Evolutionary conservation across 2,329 filamentous ascomycete species (phyloP).

Genomic region (Xylariales sp.): DNA sequence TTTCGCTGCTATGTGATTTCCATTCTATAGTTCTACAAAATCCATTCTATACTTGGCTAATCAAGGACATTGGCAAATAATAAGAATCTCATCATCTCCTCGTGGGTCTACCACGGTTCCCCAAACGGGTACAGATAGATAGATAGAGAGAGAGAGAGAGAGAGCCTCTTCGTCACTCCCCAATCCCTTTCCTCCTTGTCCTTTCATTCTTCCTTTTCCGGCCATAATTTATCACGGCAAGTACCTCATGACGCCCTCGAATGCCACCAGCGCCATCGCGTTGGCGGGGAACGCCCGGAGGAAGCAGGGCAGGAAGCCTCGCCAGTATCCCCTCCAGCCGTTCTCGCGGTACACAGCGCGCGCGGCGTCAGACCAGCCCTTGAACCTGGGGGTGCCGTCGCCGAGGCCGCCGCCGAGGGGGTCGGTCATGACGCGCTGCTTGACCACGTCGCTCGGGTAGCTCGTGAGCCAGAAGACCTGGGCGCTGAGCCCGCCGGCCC

Average conservation of each 20-base stretch:
- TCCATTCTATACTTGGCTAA: too few relatives aligned
- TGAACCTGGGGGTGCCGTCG: constrained; percentile 66
- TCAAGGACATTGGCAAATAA: too few relatives aligned
- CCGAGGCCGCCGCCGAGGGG: constrained; percentile 67
- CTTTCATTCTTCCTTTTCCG: too few relatives aligned
- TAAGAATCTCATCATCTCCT: too few relatives aligned
- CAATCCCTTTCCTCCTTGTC: too few relatives aligned
- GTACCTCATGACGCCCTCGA: constrained; percentile 83
- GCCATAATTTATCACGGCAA: constrained; percentile 35
- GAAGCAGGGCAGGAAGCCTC: constrained; percentile 92
- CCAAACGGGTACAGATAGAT: too few relatives aligned
- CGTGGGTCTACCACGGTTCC: too few relatives aligned
- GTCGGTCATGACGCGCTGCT: constrained; percentile 97
- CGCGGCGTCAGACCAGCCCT: constrained; percentile 76
- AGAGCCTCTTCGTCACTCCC: too few relatives aligned
- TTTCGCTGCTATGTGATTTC: too few relatives aligned
- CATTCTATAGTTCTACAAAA: too few relatives aligned
- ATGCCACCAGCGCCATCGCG: constrained; percentile 86
- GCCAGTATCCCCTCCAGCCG: constrained; percentile 81
- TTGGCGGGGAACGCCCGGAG: constrained; percentile 93
- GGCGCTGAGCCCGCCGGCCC: constrained; percentile 88
- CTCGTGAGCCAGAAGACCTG: constrained; percentile 93
- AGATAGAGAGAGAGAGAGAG: too few relatives aligned
- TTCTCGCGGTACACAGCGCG: constrained; percentile 68
- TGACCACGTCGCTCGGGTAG: constrained; percentile 90